Evolutionary conservation across 2,329 filamentous ascomycete genomes (phyloP), one percentile per base, ranked within the genome.

Genomic region (Mollisia scopiformis): DNA sequence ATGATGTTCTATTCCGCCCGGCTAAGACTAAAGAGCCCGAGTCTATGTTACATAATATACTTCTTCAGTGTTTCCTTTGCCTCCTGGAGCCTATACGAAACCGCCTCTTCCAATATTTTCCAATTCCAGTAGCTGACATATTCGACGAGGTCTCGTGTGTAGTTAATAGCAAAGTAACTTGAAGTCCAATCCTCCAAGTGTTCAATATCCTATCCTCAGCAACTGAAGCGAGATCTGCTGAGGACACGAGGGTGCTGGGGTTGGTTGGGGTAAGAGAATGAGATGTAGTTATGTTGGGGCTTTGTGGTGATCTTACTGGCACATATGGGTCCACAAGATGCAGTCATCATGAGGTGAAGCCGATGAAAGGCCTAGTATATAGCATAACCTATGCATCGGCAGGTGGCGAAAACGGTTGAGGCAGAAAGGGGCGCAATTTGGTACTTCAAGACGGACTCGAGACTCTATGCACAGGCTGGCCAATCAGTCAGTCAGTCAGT

Each of bases 161-260:
- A n/a, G 37, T 41, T 41, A 41, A n/a, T 41, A 41, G 37, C 37
- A 41, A 41, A n/a, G n/a, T 14, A 16, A 21, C 58, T 61, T 57
- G 35, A 61, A 55, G 51, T 30, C 53, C 25, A 58, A 43, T 58
- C 57, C 57, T 59, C 33, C 25, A 61, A 57, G 58, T 56, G 46
- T 57, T 61, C 43, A 53, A 57, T 39, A 27, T 57, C 58, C 37
- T 57, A 61, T 54, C 19, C n/a, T 53, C 35, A 19, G 53, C 39
- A 19, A 55, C 35, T 56, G 52, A 60, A 60, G 46, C 58, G 53
- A 60, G 53, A 56, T 53, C 46, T 61, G 53, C 53, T 51, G 27
- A 50, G 37, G 57, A 59, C 51, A 55, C 41, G 25, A 59, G 57
- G 51, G 39, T 55, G 51, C 30, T 59, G 57, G 49, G 57, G 19